Evolutionary conservation across 345 rosid species (phyloP).

Genomic region (Adansonia digitata): DNA sequence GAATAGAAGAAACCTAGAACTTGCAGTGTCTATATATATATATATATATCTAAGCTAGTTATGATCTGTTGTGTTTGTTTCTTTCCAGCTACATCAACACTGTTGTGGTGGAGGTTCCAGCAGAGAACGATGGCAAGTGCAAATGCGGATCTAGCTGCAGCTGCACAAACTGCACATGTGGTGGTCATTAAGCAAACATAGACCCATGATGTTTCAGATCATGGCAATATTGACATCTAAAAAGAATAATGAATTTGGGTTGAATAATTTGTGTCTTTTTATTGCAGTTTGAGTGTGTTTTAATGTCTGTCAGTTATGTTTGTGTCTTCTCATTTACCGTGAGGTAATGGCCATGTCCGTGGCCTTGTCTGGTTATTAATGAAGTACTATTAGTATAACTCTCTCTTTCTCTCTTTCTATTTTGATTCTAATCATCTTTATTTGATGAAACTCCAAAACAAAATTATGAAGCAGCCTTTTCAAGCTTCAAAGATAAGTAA

Average conservation of each 20-base stretch:
- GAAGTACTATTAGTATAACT: constrained; percentile 18
- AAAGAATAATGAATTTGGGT: not conserved
- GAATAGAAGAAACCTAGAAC: not conserved
- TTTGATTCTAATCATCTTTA: not conserved
- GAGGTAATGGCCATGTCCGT: constrained; percentile 23
- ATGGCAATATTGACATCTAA: not conserved
- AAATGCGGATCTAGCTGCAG: constrained; percentile 74
- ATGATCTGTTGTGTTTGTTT: not conserved
- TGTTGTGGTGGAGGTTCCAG: constrained; percentile 43
- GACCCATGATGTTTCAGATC: not conserved
- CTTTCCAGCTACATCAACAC: constrained; percentile 42
- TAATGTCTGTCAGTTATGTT: constrained; percentile 2
- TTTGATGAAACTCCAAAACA: not conserved
- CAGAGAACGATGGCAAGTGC: constrained; percentile 68
- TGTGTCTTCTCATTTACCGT: constrained; percentile 9
- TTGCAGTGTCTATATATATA: no score
- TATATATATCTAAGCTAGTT: not conserved
- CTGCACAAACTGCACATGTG: constrained; percentile 70
- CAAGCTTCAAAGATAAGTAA: no score
- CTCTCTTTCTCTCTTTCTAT: not conserved
- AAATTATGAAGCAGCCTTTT: not conserved
- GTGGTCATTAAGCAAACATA: constrained; percentile 27
- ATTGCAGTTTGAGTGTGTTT: not conserved
- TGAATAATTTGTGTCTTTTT: constrained; percentile 3
- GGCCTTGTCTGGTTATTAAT: constrained; percentile 25